Conservation (phyloP, 1,284 basidiomycete species). For the Boletus sp. region DNA sequence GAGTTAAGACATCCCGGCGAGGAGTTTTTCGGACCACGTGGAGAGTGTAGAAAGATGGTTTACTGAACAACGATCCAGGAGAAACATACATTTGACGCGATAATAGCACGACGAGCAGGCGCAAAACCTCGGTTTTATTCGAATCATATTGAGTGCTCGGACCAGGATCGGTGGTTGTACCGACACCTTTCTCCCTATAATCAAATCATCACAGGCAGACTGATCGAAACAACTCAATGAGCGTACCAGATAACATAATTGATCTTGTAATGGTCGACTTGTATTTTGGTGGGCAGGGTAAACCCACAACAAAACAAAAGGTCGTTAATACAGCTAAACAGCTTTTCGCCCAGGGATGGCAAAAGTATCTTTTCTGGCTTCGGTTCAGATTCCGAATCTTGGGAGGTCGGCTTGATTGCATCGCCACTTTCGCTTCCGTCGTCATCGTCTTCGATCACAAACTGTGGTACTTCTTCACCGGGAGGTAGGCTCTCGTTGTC, state of each 20-base stretch:
- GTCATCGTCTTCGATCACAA: constrained; percentile 80
- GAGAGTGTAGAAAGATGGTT: constrained; percentile 71
- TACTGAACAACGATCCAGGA: constrained; percentile 63
- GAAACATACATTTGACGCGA: constrained; percentile 85
- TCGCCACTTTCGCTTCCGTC: constrained; percentile 28
- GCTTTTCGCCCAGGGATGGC: constrained; percentile 74
- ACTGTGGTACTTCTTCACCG: constrained; percentile 49
- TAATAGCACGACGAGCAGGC: constrained; percentile 79
- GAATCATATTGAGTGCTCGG: constrained; percentile 64
- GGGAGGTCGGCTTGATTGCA: constrained; percentile 12
- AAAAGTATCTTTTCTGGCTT: constrained; percentile 47
- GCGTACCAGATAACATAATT: constrained; percentile 80
- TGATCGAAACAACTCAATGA: constrained; percentile 5
- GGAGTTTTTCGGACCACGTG: constrained; percentile 75
- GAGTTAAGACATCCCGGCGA: constrained; percentile 77
- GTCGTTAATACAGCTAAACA: constrained; percentile 78
- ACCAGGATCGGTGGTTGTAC: constrained; percentile 73
- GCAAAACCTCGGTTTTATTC: constrained; percentile 84
- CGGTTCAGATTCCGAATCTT: constrained; percentile 21
- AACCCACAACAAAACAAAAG: constrained; percentile 90
- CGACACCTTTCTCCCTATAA: constrained; percentile 83
- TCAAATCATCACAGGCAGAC: constrained; percentile 14
- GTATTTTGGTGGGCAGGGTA: constrained; percentile 75
- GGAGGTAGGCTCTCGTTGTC: constrained; percentile 34
- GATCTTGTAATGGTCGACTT: constrained; percentile 80